Conservation (phyloP, 169 alveolate genomes). For the Pseudocohnilembus persalinus region DNA sequence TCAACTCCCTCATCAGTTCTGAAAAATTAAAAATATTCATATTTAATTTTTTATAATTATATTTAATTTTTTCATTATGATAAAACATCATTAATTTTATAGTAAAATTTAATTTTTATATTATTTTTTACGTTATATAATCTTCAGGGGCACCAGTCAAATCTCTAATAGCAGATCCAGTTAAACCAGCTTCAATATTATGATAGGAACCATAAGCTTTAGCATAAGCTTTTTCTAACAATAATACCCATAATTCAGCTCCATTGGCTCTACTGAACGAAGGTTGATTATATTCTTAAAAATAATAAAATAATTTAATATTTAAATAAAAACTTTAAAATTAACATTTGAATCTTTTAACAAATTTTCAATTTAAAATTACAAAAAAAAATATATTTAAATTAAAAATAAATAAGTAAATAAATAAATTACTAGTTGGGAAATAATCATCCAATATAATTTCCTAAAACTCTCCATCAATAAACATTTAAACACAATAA, state of each 20-base stretch:
- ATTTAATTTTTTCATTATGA: no score
- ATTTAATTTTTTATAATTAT: no score
- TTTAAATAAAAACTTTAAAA: no score
- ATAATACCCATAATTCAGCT: conserved; percentile 81
- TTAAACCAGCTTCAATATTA: conserved; percentile 70
- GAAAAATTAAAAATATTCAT: no score
- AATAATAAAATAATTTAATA: no score
- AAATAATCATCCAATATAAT: conserved; percentile 84
- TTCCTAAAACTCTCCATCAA: conserved; percentile 83
- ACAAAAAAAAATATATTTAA: no score
- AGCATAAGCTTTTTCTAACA: conserved; percentile 88
- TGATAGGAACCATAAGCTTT: conserved; percentile 75
- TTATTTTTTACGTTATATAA: background rate
- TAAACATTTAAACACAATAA: conserved; percentile 75
- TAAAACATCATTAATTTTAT: no score
- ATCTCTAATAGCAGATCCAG: conserved; percentile 64
- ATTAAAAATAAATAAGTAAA: no score
- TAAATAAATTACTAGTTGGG: conserved; percentile 59
- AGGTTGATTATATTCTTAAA: conserved; percentile 36
- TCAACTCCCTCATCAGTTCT: background rate
- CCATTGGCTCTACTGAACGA: conserved; percentile 60
- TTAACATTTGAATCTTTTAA: no score
- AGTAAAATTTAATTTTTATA: no score
- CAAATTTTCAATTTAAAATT: no score
- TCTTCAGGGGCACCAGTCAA: conserved; percentile 57